Percentiles rank a stretch among this genome's conserved stretches.
phyloP scores from a whole-genome alignment of 257 asterid genomes.

The Gentiana macrophylla region DNA sequence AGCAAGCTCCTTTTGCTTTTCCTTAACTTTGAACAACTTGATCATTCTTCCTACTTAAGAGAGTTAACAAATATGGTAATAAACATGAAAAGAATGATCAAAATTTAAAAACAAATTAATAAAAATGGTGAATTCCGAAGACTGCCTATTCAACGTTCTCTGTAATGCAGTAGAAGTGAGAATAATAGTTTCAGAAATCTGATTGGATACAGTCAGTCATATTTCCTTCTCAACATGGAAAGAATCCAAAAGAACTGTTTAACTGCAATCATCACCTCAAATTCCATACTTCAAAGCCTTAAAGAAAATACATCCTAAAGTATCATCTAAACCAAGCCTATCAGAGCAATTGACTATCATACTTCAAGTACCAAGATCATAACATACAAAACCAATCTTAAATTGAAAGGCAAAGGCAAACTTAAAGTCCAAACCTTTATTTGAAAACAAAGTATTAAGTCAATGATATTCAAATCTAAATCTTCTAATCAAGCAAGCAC shows the following conservation, averaged over 20 bases:
- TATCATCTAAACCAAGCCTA: too few species aligned
- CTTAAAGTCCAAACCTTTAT: too few species aligned
- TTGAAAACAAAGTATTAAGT: too few species aligned
- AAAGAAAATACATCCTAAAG: neutral
- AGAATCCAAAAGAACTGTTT: neutral
- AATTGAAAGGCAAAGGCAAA: too few species aligned
- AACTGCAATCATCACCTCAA: neutral
- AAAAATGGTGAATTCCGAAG: neutral
- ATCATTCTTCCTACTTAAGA: constrained; percentile 53
- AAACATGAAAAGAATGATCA: neutral
- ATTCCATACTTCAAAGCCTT: neutral
- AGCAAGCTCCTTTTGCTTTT: constrained; percentile 85
- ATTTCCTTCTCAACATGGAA: neutral
- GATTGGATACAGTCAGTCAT: too few species aligned
- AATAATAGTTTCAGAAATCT: too few species aligned
- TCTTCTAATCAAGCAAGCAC: too few species aligned
- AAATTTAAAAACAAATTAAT: neutral
- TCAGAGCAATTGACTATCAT: neutral
- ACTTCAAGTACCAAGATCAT: neutral
- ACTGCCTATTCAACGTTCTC: neutral
- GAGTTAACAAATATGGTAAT: constrained; percentile 2
- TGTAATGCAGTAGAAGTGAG: neutral
- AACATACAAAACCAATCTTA: too few species aligned
- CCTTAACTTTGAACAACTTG: constrained; percentile 87
- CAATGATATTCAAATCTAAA: too few species aligned